Percentiles rank a stretch among this genome's conserved stretches.
Conservation (phyloP, 768 basidiomycete species). For the Fomitopsis serialis region DNA sequence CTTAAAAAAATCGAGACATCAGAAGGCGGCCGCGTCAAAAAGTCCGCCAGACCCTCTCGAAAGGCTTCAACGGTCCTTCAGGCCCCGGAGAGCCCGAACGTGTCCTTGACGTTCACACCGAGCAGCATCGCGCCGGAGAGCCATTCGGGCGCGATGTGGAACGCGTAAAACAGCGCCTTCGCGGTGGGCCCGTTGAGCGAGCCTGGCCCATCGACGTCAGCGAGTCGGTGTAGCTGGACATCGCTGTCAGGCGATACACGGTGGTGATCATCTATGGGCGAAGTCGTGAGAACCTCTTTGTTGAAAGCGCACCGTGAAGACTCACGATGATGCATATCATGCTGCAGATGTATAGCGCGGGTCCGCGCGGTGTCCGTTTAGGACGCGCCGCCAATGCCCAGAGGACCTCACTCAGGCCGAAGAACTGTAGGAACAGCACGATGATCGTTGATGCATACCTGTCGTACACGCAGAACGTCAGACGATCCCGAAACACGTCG, state of each 20-base stretch:
- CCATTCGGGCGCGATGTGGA: constrained; percentile 11
- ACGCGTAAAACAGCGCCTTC: constrained; percentile 14
- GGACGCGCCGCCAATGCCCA: background rate
- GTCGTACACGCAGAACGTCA: background rate
- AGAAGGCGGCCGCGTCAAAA: too few relatives aligned
- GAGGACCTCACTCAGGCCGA: background rate
- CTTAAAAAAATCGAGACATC: too few relatives aligned
- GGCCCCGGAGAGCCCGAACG: background rate
- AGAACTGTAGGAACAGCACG: background rate
- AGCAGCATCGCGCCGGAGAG: constrained; percentile 7
- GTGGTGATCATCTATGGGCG: constrained; percentile 5
- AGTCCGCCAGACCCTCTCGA: too few relatives aligned
- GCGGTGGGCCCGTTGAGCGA: constrained; percentile 7
- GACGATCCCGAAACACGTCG: too few relatives aligned
- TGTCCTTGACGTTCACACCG: constrained; percentile 6
- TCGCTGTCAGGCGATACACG: constrained; percentile 7
- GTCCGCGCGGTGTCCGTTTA: background rate
- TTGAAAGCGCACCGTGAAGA: background rate
- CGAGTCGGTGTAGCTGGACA: background rate
- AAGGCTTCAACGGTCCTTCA: too few relatives aligned
- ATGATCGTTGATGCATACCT: background rate
- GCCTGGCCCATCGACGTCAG: constrained; percentile 5
- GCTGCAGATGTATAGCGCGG: background rate
- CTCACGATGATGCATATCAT: background rate
- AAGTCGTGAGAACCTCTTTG: background rate